Percentiles rank a stretch among this genome's conserved stretches.
phyloP scores from a whole-genome alignment of 352 stramenopile genomes.

The Phytopythium litorale region DNA sequence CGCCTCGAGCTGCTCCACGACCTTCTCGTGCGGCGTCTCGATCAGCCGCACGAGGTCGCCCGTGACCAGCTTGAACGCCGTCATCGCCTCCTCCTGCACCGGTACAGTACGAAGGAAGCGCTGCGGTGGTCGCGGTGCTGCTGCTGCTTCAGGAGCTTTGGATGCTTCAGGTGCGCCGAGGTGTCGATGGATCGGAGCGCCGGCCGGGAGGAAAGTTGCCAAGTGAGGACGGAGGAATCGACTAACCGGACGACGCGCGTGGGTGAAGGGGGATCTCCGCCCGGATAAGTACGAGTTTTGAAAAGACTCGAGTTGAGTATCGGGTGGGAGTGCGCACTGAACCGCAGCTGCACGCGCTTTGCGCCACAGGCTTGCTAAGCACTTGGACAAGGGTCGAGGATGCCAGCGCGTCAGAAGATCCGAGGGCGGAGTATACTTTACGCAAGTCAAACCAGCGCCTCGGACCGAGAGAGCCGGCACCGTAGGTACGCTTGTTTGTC shows the following conservation, averaged over 20 bases:
- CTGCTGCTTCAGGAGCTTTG: too few relatives aligned
- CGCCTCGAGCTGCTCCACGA: conserved; percentile 27
- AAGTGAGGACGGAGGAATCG: neutral
- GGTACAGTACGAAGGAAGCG: too few relatives aligned
- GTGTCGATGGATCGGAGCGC: neutral
- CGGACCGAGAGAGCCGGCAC: neutral
- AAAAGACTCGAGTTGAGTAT: neutral
- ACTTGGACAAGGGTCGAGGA: neutral
- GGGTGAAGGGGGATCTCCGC: neutral
- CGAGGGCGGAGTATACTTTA: neutral
- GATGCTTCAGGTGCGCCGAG: too few relatives aligned
- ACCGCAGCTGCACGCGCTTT: neutral
- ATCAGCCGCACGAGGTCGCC: conserved; percentile 63
- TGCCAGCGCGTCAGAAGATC: neutral
- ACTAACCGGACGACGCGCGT: neutral
- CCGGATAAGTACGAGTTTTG: neutral
- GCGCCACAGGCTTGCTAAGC: neutral
- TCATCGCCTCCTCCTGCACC: neutral
- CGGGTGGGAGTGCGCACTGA: neutral
- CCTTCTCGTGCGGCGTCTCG: conserved; percentile 56
- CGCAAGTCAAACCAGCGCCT: neutral
- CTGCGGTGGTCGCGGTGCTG: too few relatives aligned
- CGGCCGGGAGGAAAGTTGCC: neutral
- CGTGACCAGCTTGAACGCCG: conserved; percentile 42
- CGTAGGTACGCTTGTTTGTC: neutral